Evolutionary conservation across 805 yeast genomes (phyloP).

Genomic region (Wickerhamomyces silvicola): DNA sequence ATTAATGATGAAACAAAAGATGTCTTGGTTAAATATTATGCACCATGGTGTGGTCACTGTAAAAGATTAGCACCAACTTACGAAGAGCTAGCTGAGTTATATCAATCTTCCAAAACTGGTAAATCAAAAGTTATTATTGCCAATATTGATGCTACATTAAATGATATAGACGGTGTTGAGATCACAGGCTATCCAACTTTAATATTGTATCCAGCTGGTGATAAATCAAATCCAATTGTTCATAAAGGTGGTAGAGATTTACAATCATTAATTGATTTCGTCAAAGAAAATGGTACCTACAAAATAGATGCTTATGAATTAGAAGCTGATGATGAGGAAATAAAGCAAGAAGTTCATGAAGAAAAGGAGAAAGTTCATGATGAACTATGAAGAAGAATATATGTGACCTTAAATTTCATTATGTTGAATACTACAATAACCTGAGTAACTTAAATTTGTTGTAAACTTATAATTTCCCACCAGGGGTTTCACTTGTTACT

Average conservation of each 20-base stretch:
- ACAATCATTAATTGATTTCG: conserved; percentile 62
- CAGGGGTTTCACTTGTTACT: conserved; percentile 29
- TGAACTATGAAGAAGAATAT: conserved; percentile 4
- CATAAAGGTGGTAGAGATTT: conserved; percentile 70
- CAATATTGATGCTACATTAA: conserved; percentile 81
- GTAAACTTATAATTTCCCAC: conserved; percentile 31
- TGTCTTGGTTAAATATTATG: conserved; percentile 84
- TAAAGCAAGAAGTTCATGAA: conserved; percentile 10
- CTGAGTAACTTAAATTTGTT: too few species aligned
- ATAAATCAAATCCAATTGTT: conserved; percentile 55
- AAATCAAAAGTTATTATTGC: conserved; percentile 64
- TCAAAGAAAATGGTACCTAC: conserved; percentile 61
- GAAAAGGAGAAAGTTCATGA: conserved; percentile 11
- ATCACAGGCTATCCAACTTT: conserved; percentile 92
- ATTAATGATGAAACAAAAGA: conserved; percentile 54
- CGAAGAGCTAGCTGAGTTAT: conserved; percentile 77
- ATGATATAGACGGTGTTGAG: conserved; percentile 80
- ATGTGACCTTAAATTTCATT: too few species aligned
- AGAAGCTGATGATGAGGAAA: conserved; percentile 22
- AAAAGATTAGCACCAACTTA: conserved; percentile 83
- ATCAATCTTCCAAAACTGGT: conserved; percentile 42
- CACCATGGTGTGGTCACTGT: conserved; percentile 98
- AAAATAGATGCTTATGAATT: conserved; percentile 49
- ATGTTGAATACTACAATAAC: too few species aligned
- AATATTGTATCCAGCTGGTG: conserved; percentile 83